Evolutionary conservation across 345 rosid species (phyloP).

Genomic region (Lepidium africanum): DNA sequence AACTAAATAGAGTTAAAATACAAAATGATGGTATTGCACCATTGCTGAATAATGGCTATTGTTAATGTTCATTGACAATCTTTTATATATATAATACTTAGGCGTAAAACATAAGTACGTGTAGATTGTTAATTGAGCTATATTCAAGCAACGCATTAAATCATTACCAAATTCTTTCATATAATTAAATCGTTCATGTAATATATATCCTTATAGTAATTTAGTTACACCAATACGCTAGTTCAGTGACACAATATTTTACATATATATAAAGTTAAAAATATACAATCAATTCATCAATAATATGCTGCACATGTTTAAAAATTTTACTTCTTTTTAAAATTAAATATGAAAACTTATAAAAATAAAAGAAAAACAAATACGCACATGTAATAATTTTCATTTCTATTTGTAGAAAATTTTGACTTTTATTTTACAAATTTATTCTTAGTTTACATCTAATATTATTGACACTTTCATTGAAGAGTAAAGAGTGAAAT

Average conservation of each 20-base stretch:
- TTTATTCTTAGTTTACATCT: not conserved
- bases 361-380: too few species aligned
- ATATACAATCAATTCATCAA: too few species aligned
- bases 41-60: not conserved
- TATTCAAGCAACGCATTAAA: slow-evolving; percentile 3
- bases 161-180: not conserved
- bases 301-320: too few species aligned
- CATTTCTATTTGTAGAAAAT: too few species aligned
- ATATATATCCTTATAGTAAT: too few species aligned
- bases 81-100: not conserved
- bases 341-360: too few species aligned
- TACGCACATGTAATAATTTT: too few species aligned
- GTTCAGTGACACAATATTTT: not conserved
- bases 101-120: slow-evolving; percentile 24
- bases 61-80: not conserved
- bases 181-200: not conserved
- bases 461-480: not conserved
- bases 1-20: not conserved
- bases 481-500: slow-evolving; percentile 1
- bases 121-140: slow-evolving; percentile 20
- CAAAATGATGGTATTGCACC: not conserved
- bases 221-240: not conserved
- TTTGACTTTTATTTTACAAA: not conserved
- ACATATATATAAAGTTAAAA: too few species aligned
- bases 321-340: too few species aligned